These are phyloP conservation scores for Trypanosoma avium DNA, from an alignment of 208 protist species.

Conservation along the genomic window DNA sequence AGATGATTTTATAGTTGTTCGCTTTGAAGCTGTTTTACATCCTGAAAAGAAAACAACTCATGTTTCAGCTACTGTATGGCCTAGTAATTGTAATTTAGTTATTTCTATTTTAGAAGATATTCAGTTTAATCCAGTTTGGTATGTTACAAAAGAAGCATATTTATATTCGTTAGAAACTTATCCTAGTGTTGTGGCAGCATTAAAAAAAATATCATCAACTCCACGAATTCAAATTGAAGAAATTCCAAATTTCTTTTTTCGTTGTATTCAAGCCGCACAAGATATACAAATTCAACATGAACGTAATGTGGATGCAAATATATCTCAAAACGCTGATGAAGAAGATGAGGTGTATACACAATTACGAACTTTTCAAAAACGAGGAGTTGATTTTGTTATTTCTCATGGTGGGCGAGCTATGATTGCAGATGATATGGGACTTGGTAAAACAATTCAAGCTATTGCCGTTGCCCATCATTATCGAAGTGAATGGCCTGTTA, in stretches of 20 bases:
- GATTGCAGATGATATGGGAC: constrained; percentile 96
- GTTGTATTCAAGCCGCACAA: constrained; percentile 48
- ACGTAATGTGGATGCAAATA: constrained; percentile 32
- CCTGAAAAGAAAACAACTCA: constrained; percentile 34
- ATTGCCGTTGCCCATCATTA: constrained; percentile 93
- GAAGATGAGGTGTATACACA: constrained; percentile 69
- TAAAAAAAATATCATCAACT: constrained; percentile 24
- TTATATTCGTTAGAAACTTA: constrained; percentile 71
- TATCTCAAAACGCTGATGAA: constrained; percentile 31
- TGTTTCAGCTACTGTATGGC: constrained; percentile 32
- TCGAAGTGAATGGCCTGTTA: constrained; percentile 93
- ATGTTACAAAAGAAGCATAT: constrained; percentile 52
- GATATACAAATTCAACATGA: constrained; percentile 45
- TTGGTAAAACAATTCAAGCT: constrained; percentile 97
- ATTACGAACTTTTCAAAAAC: constrained; percentile 79
- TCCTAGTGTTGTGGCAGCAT: constrained; percentile 31
- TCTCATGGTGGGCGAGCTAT: constrained; percentile 81
- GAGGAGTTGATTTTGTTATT: constrained; percentile 81
- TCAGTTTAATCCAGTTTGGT: constrained; percentile 50
- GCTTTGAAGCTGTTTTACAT: constrained; percentile 74
- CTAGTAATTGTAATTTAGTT: constrained; percentile 25
- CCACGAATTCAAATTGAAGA: constrained; percentile 46
- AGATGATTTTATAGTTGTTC: constrained; percentile 43
- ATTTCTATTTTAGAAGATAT: constrained; percentile 41
- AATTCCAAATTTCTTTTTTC: constrained; percentile 81